These are phyloP conservation scores for Rhodotorula sp. DNA, from an alignment of 1,284 basidiomycete genomes.

Conservation along the genomic window DNA sequence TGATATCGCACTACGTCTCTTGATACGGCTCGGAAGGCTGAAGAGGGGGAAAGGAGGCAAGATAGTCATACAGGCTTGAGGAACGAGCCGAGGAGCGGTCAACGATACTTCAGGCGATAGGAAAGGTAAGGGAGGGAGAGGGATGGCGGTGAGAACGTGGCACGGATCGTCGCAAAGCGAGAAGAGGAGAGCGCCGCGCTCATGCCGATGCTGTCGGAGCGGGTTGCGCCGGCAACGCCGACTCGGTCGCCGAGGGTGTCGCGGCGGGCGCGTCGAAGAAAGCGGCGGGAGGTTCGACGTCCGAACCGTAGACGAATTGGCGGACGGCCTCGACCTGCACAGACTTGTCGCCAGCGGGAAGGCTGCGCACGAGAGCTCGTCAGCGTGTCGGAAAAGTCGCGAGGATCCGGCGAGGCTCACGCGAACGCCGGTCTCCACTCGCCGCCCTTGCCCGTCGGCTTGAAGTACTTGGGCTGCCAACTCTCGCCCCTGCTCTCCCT, in stretches of 20 bases:
- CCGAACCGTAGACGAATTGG: conserved; percentile 57
- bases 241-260: neutral
- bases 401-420: conserved; percentile 20
- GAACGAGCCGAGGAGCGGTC: too few species aligned
- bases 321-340: conserved; percentile 62
- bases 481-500: conserved; percentile 71
- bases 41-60: too few species aligned
- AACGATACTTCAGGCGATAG: too few species aligned
- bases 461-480: conserved; percentile 77
- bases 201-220: neutral
- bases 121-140: too few species aligned
- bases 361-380: conserved; percentile 51
- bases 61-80: too few species aligned
- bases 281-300: conserved; percentile 22
- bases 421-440: conserved; percentile 76
- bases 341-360: conserved; percentile 63
- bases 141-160: too few species aligned
- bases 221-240: neutral
- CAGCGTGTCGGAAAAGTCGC: neutral
- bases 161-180: too few species aligned
- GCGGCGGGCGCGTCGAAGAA: neutral
- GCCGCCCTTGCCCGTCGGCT: conserved; percentile 58
- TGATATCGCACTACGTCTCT: too few species aligned
- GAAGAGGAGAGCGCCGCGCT: too few species aligned
- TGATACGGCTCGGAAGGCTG: too few species aligned